These are phyloP conservation scores for Tetramitus jugosus DNA, from an alignment of 208 protist genomes.

Conservation along the genomic window DNA sequence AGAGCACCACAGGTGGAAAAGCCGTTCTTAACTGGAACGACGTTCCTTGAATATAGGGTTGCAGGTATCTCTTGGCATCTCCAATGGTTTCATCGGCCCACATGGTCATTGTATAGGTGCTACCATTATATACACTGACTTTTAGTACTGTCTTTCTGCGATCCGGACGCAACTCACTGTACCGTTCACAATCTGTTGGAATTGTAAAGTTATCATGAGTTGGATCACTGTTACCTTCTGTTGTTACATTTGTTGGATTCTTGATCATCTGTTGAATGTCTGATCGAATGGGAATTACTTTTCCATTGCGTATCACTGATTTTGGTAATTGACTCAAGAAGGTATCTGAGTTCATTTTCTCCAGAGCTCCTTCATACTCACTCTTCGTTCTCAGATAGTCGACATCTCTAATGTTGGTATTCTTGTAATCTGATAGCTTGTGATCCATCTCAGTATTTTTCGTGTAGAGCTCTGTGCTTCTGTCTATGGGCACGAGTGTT, in stretches of 20 bases:
- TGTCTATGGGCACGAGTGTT: conserved; percentile 15
- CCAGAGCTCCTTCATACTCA: background rate
- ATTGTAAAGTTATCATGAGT: background rate
- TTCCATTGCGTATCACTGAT: background rate
- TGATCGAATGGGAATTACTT: background rate
- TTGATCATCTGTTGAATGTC: background rate
- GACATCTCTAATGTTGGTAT: background rate
- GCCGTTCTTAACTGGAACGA: background rate
- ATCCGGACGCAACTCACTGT: too few relatives aligned
- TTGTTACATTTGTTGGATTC: background rate
- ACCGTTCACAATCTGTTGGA: too few relatives aligned
- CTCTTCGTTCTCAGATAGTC: background rate
- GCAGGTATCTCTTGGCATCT: background rate
- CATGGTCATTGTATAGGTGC: background rate
- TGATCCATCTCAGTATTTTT: background rate
- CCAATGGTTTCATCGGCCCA: background rate
- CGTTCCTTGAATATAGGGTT: background rate
- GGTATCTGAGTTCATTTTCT: background rate
- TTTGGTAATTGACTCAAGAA: background rate
- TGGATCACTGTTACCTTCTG: background rate
- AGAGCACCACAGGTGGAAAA: background rate
- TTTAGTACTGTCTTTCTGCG: background rate
- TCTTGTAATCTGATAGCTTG: background rate
- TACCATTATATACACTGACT: background rate
- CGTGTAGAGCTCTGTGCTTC: background rate